phyloP scores from a whole-genome alignment of 1,139 yeast species.

The Candida mesenterica region DNA sequence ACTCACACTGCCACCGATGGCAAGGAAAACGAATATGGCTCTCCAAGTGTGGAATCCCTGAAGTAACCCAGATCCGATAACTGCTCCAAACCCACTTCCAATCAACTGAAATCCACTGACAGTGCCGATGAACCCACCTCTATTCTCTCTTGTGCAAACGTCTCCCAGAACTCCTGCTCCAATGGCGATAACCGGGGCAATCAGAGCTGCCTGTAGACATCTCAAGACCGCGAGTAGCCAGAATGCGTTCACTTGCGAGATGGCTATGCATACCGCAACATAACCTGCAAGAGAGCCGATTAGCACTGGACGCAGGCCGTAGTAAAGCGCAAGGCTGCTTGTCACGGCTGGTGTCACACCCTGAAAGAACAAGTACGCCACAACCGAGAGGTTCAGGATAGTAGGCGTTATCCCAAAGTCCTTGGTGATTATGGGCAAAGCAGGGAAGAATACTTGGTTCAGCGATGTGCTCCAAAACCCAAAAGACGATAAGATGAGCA shows the following conservation, averaged over 20 bases:
- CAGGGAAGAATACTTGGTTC: conserved; percentile 43
- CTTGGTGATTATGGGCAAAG: conserved; percentile 34
- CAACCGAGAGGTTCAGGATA: conserved; percentile 34
- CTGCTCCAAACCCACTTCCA: conserved; percentile 42
- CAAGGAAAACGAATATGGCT: conserved; percentile 36
- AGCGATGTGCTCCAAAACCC: conserved; percentile 43
- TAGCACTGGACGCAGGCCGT: conserved; percentile 69
- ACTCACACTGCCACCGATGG: conserved; percentile 37
- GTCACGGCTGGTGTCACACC: conserved; percentile 56
- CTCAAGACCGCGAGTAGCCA: conserved; percentile 38
- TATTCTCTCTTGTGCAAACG: conserved; percentile 33
- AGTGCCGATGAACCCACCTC: conserved; percentile 42
- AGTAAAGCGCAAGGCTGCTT: conserved; percentile 63
- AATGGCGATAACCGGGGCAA: conserved; percentile 42
- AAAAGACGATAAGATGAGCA: conserved; percentile 27
- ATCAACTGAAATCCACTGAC: conserved; percentile 35
- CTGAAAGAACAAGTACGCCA: conserved; percentile 37
- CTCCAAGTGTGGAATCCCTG: conserved; percentile 34
- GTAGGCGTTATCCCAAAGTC: conserved; percentile 26
- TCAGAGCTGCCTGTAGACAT: conserved; percentile 41
- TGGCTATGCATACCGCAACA: conserved; percentile 56
- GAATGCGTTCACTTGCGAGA: conserved; percentile 51
- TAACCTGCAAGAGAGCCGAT: conserved; percentile 52
- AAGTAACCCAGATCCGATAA: conserved; percentile 37
- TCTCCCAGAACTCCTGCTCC: conserved; percentile 43